These are phyloP conservation scores for Cystobasidiaceae sp. DNA, from an alignment of 1,284 basidiomycete genomes.

Conservation along the genomic window DNA sequence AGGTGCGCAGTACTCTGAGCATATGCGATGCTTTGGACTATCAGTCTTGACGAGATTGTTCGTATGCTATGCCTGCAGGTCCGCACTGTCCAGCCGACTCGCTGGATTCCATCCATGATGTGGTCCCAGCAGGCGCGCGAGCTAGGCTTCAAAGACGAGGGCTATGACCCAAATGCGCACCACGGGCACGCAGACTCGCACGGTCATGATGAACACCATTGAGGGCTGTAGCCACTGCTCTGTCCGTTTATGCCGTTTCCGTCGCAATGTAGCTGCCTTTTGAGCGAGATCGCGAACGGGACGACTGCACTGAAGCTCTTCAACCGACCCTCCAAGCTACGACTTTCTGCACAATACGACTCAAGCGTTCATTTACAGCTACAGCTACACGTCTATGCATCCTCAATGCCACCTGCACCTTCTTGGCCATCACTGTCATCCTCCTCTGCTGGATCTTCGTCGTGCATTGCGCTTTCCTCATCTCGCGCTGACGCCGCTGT, in stretches of 20 bases:
- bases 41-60: neutral
- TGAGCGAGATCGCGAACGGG: no score
- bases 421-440: slow-evolving; percentile 15
- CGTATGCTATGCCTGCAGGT: no score
- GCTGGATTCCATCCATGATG: slow-evolving; percentile 49
- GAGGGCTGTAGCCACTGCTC: neutral
- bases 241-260: neutral
- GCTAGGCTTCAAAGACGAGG: slow-evolving; percentile 41
- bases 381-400: neutral
- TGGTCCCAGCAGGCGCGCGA: slow-evolving; percentile 41
- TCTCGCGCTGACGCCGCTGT: slow-evolving; percentile 19
- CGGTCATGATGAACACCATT: neutral
- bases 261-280: no score
- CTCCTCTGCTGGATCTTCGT: slow-evolving; percentile 24
- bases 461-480: slow-evolving; percentile 9
- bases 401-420: slow-evolving; percentile 16
- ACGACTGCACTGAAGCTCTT: no score
- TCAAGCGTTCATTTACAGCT: no score
- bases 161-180: slow-evolving; percentile 14
- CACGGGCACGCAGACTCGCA: neutral
- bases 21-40: no score
- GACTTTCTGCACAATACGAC: no score
- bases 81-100: slow-evolving; percentile 50
- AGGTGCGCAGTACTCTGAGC: slow-evolving; percentile 52
- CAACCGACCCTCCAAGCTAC: no score